phyloP scores from a whole-genome alignment of 805 yeast species.

The Scheffersomyces coipomensis region DNA sequence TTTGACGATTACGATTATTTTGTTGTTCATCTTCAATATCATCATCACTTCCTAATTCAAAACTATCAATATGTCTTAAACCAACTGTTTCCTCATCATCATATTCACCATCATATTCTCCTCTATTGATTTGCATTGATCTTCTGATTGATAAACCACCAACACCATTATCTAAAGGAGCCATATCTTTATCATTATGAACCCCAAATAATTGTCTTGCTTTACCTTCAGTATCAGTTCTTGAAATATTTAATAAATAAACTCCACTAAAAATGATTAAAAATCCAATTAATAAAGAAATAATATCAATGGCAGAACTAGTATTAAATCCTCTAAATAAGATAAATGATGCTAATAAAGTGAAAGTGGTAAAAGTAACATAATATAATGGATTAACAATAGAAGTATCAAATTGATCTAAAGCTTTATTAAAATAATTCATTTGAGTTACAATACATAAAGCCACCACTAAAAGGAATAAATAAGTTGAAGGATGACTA shows the following conservation, averaged over 20 bases:
- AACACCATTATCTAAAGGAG: conserved; percentile 80
- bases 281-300: conserved; percentile 82
- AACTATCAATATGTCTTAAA: conserved; percentile 60
- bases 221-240: conserved; percentile 57
- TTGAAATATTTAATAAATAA: conserved; percentile 73
- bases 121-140: conserved; percentile 65
- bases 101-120: conserved; percentile 18
- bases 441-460: conserved; percentile 85
- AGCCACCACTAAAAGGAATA: conserved; percentile 74
- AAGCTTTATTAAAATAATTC: conserved; percentile 91
- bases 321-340: conserved; percentile 87
- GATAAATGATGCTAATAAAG: conserved; percentile 81
- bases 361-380: conserved; percentile 87
- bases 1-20: not conserved
- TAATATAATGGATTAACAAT: conserved; percentile 89
- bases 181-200: conserved; percentile 50
- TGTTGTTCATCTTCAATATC: conserved; percentile 18
- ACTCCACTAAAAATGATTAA: conserved; percentile 87
- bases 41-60: conserved; percentile 48
- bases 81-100: conserved; percentile 50
- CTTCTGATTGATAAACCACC: conserved; percentile 71
- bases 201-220: conserved; percentile 58
- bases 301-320: conserved; percentile 71
- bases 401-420: conserved; percentile 90
- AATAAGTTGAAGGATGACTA: conserved; percentile 77